Conservation (phyloP, 371 early-diverging fungal genomes). For the Apophysomyces variabilis region DNA sequence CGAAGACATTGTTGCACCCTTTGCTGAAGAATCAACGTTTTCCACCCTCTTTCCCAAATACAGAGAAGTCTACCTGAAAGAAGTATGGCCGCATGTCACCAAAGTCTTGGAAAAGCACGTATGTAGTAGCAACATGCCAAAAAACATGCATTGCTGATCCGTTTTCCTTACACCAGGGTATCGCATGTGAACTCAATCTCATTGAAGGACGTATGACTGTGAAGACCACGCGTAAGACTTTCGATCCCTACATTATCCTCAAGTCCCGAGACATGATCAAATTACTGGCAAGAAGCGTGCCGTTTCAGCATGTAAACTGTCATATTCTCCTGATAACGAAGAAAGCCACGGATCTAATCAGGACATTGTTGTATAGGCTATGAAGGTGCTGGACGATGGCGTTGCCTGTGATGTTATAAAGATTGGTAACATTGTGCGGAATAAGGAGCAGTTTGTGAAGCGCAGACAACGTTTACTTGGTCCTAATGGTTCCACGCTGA, state of each 20-base stretch:
- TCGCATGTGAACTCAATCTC: constrained; percentile 92
- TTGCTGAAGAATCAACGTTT: constrained; percentile 96
- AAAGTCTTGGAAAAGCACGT: constrained; percentile 83
- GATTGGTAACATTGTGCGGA: constrained; percentile 92
- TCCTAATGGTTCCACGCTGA: constrained; percentile 97
- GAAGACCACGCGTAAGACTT: constrained; percentile 96
- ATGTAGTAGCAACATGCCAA: constrained; percentile 20
- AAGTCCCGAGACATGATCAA: constrained; percentile 98
- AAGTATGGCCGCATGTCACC: constrained; percentile 96
- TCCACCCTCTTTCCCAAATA: constrained; percentile 99
- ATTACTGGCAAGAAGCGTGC: constrained; percentile 94
- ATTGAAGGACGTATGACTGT: constrained; percentile 98
- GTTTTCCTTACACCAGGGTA: constrained; percentile 62
- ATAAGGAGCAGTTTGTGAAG: constrained; percentile 98
- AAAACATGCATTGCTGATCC: not conserved
- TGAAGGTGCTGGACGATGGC: constrained; percentile 94
- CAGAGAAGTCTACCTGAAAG: constrained; percentile 94
- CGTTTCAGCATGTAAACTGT: constrained; percentile 82
- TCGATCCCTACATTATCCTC: constrained; percentile 97
- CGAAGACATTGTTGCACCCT: constrained; percentile 81
- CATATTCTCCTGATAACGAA: too few species aligned
- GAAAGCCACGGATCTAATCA: too few species aligned
- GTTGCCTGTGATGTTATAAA: constrained; percentile 97
- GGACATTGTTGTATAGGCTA: constrained; percentile 54
- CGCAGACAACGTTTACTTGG: constrained; percentile 97